Evolutionary conservation across 495 filamentous ascomycete species (phyloP), one percentile per base, ranked within the genome.

Genomic region (Choiromyces venosus): DNA sequence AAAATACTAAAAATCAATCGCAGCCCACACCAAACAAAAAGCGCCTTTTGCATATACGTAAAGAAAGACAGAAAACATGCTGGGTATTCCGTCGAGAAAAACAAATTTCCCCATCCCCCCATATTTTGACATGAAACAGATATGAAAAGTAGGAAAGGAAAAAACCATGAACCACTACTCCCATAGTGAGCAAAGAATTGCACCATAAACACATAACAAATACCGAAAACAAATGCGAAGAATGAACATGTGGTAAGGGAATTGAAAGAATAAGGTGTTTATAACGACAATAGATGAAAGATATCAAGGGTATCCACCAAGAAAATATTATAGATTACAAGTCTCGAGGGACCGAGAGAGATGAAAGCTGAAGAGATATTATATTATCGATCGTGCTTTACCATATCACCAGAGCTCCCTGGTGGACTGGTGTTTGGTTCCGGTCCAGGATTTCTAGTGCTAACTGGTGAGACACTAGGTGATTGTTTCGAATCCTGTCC

Each of bases 261-360:
- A 61, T 29, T n/a, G 25, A 44, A 69, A 73, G 76, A 65, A 65
- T 61, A 65, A 67, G 66, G 76, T 68, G 52, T 77, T 61, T 77
- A 42, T 77, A 77, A 61, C 52, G 25, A 61, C 76, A 77, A 77
- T 71, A 77, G 73, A 77, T 56, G 74, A 77, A 77, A 66, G 74
- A 64, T 70, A 71, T 66, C 70, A 18, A 33, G 72, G 67, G 38
- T 42, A 65, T 72, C 21, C 36, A 46, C 61, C 52, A 73, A 7
- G 36, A 35, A 52, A 68, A 73, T 68, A 69, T 61, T 40, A 72
- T 77, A 77, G 66, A 73, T 70, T 77, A 77, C 74, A 77, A 18
- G 35, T 68, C 68, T 29, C 73, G 39, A 36, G 40, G 56, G 42
- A 46, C 52, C 25, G 67, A 36, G 39, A 65, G 25, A 70, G 21